Base-by-base conservation (phyloP, 345 rosid species). In the Gossypium raimondii region DNA sequence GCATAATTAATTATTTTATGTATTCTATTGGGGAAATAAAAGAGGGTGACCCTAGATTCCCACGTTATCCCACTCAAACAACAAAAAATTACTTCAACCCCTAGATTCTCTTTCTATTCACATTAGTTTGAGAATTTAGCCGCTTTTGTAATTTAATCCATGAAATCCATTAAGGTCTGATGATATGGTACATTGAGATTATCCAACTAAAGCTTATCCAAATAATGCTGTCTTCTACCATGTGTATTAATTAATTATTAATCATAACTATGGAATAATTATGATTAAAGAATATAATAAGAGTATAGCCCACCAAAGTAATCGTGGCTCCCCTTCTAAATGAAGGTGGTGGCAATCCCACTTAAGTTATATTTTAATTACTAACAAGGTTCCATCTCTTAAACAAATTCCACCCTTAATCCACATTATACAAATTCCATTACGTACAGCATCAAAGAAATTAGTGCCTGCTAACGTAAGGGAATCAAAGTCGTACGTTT, bases 21-120 rank as follows among this genome's bases (percentile, higher is more conserved):
- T 22, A 16, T 0, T 48, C 13, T 13, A 4, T 25, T 70, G 1
- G 16, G 53, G 53, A 52, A 53, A 29, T 70, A 61, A 53, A 41
- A 27, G 27, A 4, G 77, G 77, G 83, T 73, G 83, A 66, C 77
- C n/a, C 57, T 9, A 69, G 81, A 83, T 81, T 81, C 82, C 83
- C 77, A 75, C 83, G 67, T 52, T 76, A 71, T 79, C 76, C 62
- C 76, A 57, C 74, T 38, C 14, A 34, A 58, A 50, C 55, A 11
- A 47, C 51, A 47, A 11, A 11, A 47, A 3, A 0, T 47, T 11
- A 9, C 3, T 11, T 47, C 51, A 47, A 47, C 47, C 27, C 13
- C 9, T 50, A 11, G 3, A 4, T 34, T 34, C 41, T 34, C 0
- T 34, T 34, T 34, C 41, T 34, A 34, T 34, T 34, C 41, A 34